phyloP scores from a whole-genome alignment of 805 yeast species.

The Saccharomycopsis malanga region DNA sequence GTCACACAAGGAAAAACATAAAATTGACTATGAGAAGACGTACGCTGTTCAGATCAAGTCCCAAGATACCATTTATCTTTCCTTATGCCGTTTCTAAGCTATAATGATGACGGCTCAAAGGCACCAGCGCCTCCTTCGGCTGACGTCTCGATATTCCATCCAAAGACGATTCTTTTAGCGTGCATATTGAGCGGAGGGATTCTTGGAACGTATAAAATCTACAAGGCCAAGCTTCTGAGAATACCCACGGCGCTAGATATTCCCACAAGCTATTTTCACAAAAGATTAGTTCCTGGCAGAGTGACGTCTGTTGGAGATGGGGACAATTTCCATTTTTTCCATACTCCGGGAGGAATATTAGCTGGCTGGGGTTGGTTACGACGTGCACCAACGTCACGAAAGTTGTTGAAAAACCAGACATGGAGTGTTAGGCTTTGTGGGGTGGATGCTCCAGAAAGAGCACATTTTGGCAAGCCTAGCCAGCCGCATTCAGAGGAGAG shows the following conservation, averaged over 20 bases:
- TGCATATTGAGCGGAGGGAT: slow-evolving; percentile 32
- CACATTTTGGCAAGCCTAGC: slow-evolving; percentile 90
- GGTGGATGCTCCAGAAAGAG: slow-evolving; percentile 92
- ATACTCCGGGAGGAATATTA: slow-evolving; percentile 83
- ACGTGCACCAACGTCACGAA: slow-evolving; percentile 28
- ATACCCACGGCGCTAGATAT: slow-evolving; percentile 43
- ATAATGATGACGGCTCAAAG: background rate
- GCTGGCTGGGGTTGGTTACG: slow-evolving; percentile 96
- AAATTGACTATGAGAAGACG: too few species aligned
- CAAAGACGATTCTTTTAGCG: slow-evolving; percentile 28
- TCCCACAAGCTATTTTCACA: slow-evolving; percentile 40
- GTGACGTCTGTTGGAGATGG: slow-evolving; percentile 94
- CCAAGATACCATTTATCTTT: background rate
- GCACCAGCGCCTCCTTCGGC: too few species aligned
- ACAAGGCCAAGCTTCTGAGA: slow-evolving; percentile 41
- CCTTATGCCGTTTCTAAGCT: background rate
- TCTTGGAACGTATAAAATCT: slow-evolving; percentile 38
- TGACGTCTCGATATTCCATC: slow-evolving; percentile 22
- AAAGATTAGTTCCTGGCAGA: slow-evolving; percentile 50
- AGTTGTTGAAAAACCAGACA: slow-evolving; percentile 48
- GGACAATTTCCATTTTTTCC: slow-evolving; percentile 87
- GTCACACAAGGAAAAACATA: too few species aligned
- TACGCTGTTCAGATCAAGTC: background rate
- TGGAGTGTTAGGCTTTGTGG: slow-evolving; percentile 82
- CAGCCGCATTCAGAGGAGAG: slow-evolving; percentile 88